Conservation (phyloP, 345 rosid genomes). For the Cardamine occulta region DNA sequence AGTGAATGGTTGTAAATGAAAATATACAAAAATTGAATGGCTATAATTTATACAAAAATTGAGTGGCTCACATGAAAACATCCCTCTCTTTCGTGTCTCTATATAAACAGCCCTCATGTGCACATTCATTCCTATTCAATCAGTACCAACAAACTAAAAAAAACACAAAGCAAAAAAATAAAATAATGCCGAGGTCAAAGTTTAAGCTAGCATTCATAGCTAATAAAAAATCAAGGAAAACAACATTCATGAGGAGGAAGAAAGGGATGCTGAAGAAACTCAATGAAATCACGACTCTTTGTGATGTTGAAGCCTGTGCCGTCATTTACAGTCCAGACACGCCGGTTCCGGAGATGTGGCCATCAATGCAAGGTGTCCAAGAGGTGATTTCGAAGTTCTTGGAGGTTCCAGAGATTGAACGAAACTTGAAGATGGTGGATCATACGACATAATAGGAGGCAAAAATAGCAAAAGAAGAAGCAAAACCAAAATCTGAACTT, state of each 20-base stretch:
- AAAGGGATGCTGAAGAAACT: neutral
- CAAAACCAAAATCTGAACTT: neutral
- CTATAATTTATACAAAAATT: too few relatives aligned
- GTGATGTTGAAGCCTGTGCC: too few relatives aligned
- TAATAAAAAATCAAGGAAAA: neutral
- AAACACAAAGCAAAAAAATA: neutral
- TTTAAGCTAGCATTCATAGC: constrained; percentile 4
- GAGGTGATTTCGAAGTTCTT: neutral
- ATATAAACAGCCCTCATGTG: neutral
- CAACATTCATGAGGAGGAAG: constrained; percentile 18
- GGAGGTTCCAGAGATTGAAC: neutral
- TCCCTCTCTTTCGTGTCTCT: neutral
- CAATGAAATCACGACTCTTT: constrained; percentile 18
- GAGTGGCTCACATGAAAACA: too few relatives aligned
- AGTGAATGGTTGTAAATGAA: too few relatives aligned
- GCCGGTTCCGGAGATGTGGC: constrained; percentile 18
- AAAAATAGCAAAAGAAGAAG: neutral
- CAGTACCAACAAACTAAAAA: neutral
- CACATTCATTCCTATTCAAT: too few relatives aligned
- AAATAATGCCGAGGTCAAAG: neutral
- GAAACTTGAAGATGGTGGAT: neutral
- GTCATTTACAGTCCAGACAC: too few relatives aligned
- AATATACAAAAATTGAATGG: too few relatives aligned
- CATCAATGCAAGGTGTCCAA: neutral
- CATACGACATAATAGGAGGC: neutral